These are phyloP conservation scores for Marasmius tenuissimus DNA, from an alignment of 1,284 basidiomycete genomes.

Conservation along the genomic window DNA sequence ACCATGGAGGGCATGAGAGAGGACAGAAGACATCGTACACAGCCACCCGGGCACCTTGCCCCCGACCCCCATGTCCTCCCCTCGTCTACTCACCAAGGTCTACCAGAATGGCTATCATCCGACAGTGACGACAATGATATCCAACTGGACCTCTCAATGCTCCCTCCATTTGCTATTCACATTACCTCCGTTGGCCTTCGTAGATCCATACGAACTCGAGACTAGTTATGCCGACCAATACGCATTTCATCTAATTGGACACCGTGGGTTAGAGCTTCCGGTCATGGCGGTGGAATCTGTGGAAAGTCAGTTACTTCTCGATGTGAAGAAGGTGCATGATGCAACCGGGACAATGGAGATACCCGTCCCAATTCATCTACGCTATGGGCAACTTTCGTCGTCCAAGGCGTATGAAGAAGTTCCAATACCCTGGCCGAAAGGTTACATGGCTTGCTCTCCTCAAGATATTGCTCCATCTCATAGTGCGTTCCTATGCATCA, in stretches of 20 bases:
- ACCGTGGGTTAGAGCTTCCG: background rate
- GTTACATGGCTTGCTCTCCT: background rate
- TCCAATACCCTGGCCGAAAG: background rate
- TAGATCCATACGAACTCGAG: conserved; percentile 1
- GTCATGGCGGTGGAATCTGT: background rate
- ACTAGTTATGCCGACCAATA: conserved; percentile 1
- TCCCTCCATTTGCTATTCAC: background rate
- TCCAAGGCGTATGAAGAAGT: background rate
- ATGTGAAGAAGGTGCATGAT: background rate
- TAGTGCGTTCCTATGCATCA: background rate
- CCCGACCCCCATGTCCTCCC: background rate
- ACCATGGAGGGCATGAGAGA: conserved; percentile 66
- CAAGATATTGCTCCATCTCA: background rate
- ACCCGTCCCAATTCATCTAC: background rate
- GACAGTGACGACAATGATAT: background rate
- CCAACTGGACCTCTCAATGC: background rate
- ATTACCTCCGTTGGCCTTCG: background rate
- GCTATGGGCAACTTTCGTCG: background rate
- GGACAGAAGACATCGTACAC: conserved; percentile 37
- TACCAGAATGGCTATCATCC: background rate
- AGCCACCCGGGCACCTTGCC: background rate
- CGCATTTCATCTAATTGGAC: background rate
- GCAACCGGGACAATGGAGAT: background rate
- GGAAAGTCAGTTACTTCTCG: background rate
- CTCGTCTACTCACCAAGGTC: background rate